Evolutionary conservation across 495 filamentous ascomycete species (phyloP).

Genomic region (Xylaria intraflava): DNA sequence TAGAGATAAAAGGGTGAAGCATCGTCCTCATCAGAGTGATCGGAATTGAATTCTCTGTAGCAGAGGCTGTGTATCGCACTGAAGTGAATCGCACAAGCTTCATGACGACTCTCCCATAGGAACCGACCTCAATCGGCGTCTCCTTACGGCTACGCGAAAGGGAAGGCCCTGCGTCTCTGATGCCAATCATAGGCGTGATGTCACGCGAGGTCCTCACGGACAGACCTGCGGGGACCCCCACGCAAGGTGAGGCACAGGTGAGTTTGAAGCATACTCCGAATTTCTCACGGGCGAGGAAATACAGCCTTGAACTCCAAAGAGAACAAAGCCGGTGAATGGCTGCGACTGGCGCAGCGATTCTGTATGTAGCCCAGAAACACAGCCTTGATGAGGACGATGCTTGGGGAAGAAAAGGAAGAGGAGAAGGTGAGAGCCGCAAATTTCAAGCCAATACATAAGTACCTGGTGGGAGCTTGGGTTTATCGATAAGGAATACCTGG

Average conservation of each 20-base stretch:
- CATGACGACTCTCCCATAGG: slow-evolving; percentile 88
- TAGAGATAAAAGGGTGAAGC: slow-evolving; percentile 37
- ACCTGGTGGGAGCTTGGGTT: slow-evolving; percentile 12
- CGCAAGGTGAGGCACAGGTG: slow-evolving; percentile 29
- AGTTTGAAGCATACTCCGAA: slow-evolving; percentile 97
- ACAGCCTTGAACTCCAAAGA: slow-evolving; percentile 26
- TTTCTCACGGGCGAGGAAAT: slow-evolving; percentile 89
- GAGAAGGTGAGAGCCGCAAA: slow-evolving; percentile 12
- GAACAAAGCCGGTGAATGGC: slow-evolving; percentile 27
- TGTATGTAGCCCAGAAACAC: slow-evolving; percentile 99
- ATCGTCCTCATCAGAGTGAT: slow-evolving; percentile 38
- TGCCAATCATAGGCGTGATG: slow-evolving; percentile 87
- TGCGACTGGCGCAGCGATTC: slow-evolving; percentile 42
- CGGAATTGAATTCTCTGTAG: slow-evolving; percentile 94
- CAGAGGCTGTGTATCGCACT: slow-evolving; percentile 99
- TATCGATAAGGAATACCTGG: slow-evolving; percentile 20
- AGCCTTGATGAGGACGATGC: slow-evolving; percentile 93
- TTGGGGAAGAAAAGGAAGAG: slow-evolving; percentile 48
- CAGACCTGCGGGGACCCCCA: slow-evolving; percentile 49
- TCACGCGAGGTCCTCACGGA: slow-evolving; percentile 93
- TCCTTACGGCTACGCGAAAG: slow-evolving; percentile 35
- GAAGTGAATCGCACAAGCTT: slow-evolving; percentile 91
- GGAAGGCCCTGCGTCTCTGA: slow-evolving; percentile 87
- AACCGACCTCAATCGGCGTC: slow-evolving; percentile 34
- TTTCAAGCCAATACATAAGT: slow-evolving; percentile 23